A percentile compares a stretch with the other conserved stretches of the same genome.
Conservation (phyloP, 306 rosid genomes). For the Boehmeria nivea region DNA sequence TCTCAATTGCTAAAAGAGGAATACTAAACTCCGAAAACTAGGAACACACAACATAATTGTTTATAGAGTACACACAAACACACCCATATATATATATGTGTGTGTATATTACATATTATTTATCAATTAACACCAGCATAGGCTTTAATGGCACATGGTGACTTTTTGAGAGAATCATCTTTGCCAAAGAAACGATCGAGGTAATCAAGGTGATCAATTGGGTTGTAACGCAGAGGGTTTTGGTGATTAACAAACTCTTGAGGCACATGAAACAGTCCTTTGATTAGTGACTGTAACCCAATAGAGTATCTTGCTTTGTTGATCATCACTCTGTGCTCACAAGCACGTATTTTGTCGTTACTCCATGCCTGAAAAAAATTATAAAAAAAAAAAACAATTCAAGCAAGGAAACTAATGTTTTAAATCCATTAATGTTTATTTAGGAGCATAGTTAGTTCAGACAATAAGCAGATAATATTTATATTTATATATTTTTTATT, state of each 20-base stretch:
- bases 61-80: no score
- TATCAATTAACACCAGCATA: slow-evolving; percentile 25
- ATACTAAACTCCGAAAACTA: no score
- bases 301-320: slow-evolving; percentile 19
- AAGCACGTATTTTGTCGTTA: slow-evolving; percentile 23
- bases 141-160: slow-evolving; percentile 24
- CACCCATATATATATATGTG: no score
- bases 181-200: slow-evolving; percentile 14
- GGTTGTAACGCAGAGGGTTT: slow-evolving; percentile 26
- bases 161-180: background rate
- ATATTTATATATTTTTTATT: no score
- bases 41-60: no score
- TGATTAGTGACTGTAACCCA: slow-evolving; percentile 27
- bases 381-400: no score
- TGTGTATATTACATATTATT: no score
- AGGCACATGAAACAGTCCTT: slow-evolving; percentile 24
- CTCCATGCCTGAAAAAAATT: slow-evolving; percentile 31
- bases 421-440: background rate
- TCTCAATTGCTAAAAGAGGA: no score
- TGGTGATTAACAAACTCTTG: slow-evolving; percentile 30
- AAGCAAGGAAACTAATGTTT: background rate
- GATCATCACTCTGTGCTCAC: slow-evolving; percentile 25
- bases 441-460: no score
- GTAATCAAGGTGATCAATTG: slow-evolving; percentile 27
- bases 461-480: no score